A percentile compares a stretch with the other conserved stretches of the same genome.
Conservation (phyloP, 1,284 basidiomycete genomes). For the Trichosporon sp. region DNA sequence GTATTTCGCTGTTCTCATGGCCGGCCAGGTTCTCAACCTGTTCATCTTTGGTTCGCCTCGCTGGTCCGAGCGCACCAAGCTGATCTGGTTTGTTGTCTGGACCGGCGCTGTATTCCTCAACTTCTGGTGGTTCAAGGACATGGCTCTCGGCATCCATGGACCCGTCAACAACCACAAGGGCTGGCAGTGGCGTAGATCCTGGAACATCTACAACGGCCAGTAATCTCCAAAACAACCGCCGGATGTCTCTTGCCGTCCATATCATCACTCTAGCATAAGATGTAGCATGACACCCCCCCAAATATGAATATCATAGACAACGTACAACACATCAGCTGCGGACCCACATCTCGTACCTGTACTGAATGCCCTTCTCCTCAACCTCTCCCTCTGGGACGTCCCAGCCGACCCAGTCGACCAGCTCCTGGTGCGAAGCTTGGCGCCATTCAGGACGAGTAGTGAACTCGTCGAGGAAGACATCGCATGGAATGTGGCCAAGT, state of each 20-base stretch:
- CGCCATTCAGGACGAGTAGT: slow-evolving; percentile 54
- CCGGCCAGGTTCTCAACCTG: slow-evolving; percentile 84
- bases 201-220: slow-evolving; percentile 36
- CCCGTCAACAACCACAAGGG: slow-evolving; percentile 74
- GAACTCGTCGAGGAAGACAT: slow-evolving; percentile 79
- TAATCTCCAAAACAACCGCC: not conserved
- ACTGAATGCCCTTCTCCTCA: slow-evolving; percentile 72
- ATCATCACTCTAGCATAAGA: not conserved
- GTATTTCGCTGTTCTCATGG: slow-evolving; percentile 91
- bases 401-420: slow-evolving; percentile 71
- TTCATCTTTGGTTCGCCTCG: slow-evolving; percentile 72
- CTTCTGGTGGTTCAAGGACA: slow-evolving; percentile 90
- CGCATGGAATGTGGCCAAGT: slow-evolving; percentile 65
- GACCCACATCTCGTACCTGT: slow-evolving; percentile 91
- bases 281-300: not conserved
- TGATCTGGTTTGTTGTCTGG: slow-evolving; percentile 62
- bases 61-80: slow-evolving; percentile 61
- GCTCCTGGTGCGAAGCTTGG: slow-evolving; percentile 56
- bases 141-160: slow-evolving; percentile 84
- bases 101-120: slow-evolving; percentile 61
- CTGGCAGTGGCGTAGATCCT: slow-evolving; percentile 60
- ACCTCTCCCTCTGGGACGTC: slow-evolving; percentile 68
- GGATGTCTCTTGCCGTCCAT: not conserved
- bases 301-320: slow-evolving; percentile 7
- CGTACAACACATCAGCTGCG: slow-evolving; percentile 30